These are phyloP conservation scores for Mrakia blollopis DNA, from an alignment of 768 basidiomycete species.

Conservation along the genomic window DNA sequence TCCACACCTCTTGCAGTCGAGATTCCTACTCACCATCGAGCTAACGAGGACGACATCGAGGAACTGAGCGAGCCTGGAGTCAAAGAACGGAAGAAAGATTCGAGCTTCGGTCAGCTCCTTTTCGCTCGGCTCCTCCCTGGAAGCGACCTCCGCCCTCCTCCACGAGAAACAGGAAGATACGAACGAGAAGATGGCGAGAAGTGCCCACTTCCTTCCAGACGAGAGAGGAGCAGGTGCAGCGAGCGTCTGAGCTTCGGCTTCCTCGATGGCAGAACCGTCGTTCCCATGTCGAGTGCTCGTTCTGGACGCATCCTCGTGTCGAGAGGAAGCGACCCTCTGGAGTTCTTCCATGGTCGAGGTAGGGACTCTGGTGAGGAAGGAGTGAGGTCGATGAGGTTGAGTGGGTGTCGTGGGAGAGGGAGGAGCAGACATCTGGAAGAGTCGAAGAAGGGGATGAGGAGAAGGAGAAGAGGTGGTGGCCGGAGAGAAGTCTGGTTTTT, in stretches of 20 bases:
- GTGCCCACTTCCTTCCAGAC: neutral
- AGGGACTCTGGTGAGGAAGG: neutral
- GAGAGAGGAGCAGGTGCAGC: neutral
- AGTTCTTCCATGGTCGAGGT: conserved; percentile 7
- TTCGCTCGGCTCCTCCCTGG: neutral
- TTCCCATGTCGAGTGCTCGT: neutral
- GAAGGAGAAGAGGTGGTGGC: too few species aligned
- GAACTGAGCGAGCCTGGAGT: conserved; percentile 5
- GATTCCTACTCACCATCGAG: neutral
- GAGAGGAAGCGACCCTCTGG: neutral
- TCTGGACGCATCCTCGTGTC: neutral
- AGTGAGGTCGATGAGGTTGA: neutral
- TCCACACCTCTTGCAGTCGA: too few species aligned
- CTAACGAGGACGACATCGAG: neutral
- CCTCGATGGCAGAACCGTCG: neutral
- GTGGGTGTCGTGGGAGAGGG: neutral
- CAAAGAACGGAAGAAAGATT: neutral
- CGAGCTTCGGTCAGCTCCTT: neutral
- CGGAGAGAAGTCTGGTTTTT: neutral
- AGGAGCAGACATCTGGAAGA: neutral
- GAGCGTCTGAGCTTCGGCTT: neutral
- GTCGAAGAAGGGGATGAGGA: neutral
- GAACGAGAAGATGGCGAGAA: neutral
- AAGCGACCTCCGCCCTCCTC: neutral
- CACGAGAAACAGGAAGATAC: neutral